Conservation (phyloP, 352 stramenopile genomes). For the Phytophthora aleatoria region DNA sequence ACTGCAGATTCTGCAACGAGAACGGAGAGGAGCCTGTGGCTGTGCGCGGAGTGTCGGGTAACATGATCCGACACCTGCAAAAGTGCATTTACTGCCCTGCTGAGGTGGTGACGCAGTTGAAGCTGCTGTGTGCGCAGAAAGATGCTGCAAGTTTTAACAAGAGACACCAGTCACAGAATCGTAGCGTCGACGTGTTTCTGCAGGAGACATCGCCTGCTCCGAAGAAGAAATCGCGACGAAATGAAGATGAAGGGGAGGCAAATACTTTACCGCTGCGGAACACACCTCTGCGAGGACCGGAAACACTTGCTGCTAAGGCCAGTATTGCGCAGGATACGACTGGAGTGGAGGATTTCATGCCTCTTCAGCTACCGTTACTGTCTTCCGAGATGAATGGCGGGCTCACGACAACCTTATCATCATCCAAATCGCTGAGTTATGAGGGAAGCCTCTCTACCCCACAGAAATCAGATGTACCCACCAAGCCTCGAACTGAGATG, state of each 20-base stretch:
- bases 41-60: constrained; percentile 73
- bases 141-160: constrained; percentile 78
- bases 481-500: constrained; percentile 5
- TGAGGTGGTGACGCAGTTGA: constrained; percentile 70
- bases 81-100: constrained; percentile 78
- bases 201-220: constrained; percentile 28
- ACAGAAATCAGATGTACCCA: constrained; percentile 10
- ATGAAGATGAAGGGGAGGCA: constrained; percentile 13
- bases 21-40: constrained; percentile 52
- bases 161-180: constrained; percentile 49
- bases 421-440: constrained; percentile 21
- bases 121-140: constrained; percentile 70
- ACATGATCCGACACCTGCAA: constrained; percentile 87
- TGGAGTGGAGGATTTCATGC: constrained; percentile 50
- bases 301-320: constrained; percentile 2
- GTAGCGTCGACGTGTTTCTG: constrained; percentile 45
- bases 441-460: constrained; percentile 6
- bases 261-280: constrained; percentile 1
- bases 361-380: constrained; percentile 47
- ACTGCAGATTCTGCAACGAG: constrained; percentile 70
- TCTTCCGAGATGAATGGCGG: constrained; percentile 32
- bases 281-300: constrained; percentile 1
- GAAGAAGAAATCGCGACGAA: constrained; percentile 36
- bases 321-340: constrained; percentile 14
- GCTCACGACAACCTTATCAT: constrained; percentile 9